A percentile compares a stretch with the other conserved stretches of the same genome.
These are phyloP conservation scores for Penicillium fuscoglaucum DNA, from an alignment of 2,329 filamentous ascomycete genomes.

Conservation along the genomic window DNA sequence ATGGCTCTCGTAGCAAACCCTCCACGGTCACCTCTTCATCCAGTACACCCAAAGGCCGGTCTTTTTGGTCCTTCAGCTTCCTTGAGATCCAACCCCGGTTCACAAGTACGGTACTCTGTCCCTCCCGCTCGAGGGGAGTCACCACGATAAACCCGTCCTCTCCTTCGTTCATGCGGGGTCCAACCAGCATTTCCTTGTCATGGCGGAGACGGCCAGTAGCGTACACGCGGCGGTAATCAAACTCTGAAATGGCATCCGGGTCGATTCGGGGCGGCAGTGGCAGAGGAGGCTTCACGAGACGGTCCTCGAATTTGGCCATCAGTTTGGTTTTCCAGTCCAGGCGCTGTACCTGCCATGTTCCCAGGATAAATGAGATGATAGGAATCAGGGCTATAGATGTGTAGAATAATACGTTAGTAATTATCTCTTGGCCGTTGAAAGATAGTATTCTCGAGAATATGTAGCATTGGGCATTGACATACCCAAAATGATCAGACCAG, in stretches of 20 bases:
- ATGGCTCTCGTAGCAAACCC: constrained; percentile 82
- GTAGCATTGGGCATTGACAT: constrained; percentile 16
- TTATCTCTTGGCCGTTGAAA: background rate
- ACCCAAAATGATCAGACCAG: constrained; percentile 77
- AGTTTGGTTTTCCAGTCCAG: constrained; percentile 92
- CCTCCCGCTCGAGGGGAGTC: constrained; percentile 74
- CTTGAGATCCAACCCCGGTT: constrained; percentile 91
- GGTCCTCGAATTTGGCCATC: constrained; percentile 88
- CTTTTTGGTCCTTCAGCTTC: constrained; percentile 65
- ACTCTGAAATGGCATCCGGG: constrained; percentile 76
- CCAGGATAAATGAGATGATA: constrained; percentile 82
- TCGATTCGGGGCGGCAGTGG: constrained; percentile 83
- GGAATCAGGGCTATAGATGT: constrained; percentile 72
- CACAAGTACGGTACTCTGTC: constrained; percentile 71
- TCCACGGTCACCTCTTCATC: constrained; percentile 73
- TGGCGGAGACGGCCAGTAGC: constrained; percentile 75
- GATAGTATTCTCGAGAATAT: background rate
- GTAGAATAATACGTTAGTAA: constrained; percentile 9
- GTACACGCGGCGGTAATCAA: constrained; percentile 85
- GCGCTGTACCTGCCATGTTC: constrained; percentile 93
- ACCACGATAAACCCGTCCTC: constrained; percentile 88
- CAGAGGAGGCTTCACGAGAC: constrained; percentile 78
- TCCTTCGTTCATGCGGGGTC: constrained; percentile 84
- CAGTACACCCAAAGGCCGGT: constrained; percentile 65
- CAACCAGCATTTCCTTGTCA: constrained; percentile 94